Base-by-base conservation (phyloP, 371 early-diverging fungal species). In the Mortierella sp. region DNA sequence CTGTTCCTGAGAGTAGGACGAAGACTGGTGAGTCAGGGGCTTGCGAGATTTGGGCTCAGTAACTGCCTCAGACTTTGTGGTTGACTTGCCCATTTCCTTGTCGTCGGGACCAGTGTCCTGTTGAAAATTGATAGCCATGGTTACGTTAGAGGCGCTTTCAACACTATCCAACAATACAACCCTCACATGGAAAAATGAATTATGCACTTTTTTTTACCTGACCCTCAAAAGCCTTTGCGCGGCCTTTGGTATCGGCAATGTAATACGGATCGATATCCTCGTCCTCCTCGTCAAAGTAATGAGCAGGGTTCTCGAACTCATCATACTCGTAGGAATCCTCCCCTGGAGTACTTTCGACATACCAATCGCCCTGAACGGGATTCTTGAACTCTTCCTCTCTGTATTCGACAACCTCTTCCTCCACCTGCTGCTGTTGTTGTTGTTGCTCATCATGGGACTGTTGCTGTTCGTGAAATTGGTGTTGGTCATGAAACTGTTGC, bases 201-300 rank as follows among this genome's bases (percentile, higher is more conserved):
- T 31, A n/a, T 57, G 26, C 26, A 57, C 26, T 31, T 31, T 65
- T 38, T 2, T 1, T 13, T 83, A 87, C 87, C 76, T 75, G 55
- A 42, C 80, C 82, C 70, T 78, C 79, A 73, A 74, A 77, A 45
- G 79, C 76, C 54, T 70, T 34, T 2, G 87, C 83, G 14, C 81
- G 87, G 38, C 83, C 83, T 60, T 83, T 82, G 48, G 76, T 82
- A 44, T 87, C 87, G 19, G 83, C 83, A 57, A 80, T 80, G 26
- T 87, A 82, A 13, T 76, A 83, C 19, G 83, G 87, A 76, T 87
- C 87, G 48, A 80, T 70, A 73, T 83, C 82, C 45, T 87, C 86
- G 9, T 85, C 87, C 26, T 82, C 79, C 21, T 80, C 74, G 34
- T 83, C 83, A 42, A 77, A 78, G 73, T 80, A 82, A 16, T 48